Conservation (phyloP, 495 filamentous ascomycete genomes). For the Hyaloscypha finlandica region DNA sequence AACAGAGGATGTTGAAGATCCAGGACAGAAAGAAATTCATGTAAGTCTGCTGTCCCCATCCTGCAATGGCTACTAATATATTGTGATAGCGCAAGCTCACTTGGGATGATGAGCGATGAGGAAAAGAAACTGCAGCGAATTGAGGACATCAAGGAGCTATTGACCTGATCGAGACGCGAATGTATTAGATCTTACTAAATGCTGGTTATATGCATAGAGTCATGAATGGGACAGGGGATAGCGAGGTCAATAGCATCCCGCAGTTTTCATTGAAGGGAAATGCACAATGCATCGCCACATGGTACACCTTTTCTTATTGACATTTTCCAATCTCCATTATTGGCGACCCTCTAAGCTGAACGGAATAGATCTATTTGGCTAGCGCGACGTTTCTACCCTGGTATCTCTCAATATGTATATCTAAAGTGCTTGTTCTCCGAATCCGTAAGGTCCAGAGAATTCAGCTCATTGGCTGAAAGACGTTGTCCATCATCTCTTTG, state of each 20-base stretch:
- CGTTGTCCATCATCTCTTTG: too few species aligned
- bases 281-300: too few species aligned
- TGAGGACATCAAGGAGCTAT: slow-evolving; percentile 90
- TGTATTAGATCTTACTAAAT: background rate
- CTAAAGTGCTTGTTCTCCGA: slow-evolving; percentile 16
- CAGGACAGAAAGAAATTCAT: slow-evolving; percentile 97
- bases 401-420: slow-evolving; percentile 1
- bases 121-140: slow-evolving; percentile 88
- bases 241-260: too few species aligned
- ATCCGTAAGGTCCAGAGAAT: slow-evolving; percentile 10
- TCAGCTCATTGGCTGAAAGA: background rate
- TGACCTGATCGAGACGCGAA: slow-evolving; percentile 47
- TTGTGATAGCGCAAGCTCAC: slow-evolving; percentile 72
- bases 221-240: too few species aligned
- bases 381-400: background rate
- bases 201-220: too few species aligned
- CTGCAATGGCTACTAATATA: slow-evolving; percentile 11
- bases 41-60: slow-evolving; percentile 50
- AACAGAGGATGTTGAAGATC: slow-evolving; percentile 90
- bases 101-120: slow-evolving; percentile 93
- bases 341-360: too few species aligned
- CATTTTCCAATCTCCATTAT: too few species aligned
- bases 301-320: too few species aligned
- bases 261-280: too few species aligned
- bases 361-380: too few species aligned